A percentile compares a stretch with the other conserved stretches of the same genome.
phyloP scores from a whole-genome alignment of 208 protist species.

The Leishmania mexicana region DNA sequence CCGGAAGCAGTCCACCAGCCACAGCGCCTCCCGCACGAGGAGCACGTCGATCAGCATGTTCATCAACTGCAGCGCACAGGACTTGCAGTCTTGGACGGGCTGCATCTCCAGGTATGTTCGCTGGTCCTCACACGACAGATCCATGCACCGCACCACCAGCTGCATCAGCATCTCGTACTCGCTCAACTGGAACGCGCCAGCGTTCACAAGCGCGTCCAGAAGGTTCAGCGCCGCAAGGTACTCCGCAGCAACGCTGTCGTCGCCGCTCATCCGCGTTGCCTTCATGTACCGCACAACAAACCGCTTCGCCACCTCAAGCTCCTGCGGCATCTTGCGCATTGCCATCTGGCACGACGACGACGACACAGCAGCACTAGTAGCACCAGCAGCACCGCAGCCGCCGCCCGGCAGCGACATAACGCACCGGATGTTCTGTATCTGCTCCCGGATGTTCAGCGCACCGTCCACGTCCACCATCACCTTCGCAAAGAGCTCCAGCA shows the following conservation, averaged over 20 bases:
- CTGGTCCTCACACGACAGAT: slow-evolving; percentile 31
- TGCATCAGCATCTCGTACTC: slow-evolving; percentile 37
- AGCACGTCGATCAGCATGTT: slow-evolving; percentile 39
- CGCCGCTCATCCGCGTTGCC: slow-evolving; percentile 26
- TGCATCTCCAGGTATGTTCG: slow-evolving; percentile 31
- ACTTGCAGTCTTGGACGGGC: slow-evolving; percentile 43
- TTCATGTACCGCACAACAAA: slow-evolving; percentile 33
- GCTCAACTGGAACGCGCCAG: slow-evolving; percentile 35
- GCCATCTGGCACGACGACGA: slow-evolving; percentile 16
- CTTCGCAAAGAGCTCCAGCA: slow-evolving; percentile 42
- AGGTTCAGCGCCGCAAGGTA: slow-evolving; percentile 41
- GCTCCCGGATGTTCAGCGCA: slow-evolving; percentile 25
- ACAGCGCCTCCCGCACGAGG: slow-evolving; percentile 28
- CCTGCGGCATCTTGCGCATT: slow-evolving; percentile 13
- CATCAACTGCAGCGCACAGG: slow-evolving; percentile 38
- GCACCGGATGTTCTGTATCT: slow-evolving; percentile 40
- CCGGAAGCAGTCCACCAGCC: slow-evolving; percentile 45
- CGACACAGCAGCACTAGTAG: background rate
- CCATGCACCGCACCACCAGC: slow-evolving; percentile 33
- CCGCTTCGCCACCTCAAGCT: slow-evolving; percentile 27
- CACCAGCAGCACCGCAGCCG: background rate
- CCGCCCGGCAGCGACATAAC: slow-evolving; percentile 16
- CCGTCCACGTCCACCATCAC: slow-evolving; percentile 30
- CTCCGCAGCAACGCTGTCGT: slow-evolving; percentile 28
- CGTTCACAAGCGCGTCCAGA: slow-evolving; percentile 38